Base-by-base conservation (phyloP, 2,329 filamentous ascomycete species). In the Penicillium sp. region DNA sequence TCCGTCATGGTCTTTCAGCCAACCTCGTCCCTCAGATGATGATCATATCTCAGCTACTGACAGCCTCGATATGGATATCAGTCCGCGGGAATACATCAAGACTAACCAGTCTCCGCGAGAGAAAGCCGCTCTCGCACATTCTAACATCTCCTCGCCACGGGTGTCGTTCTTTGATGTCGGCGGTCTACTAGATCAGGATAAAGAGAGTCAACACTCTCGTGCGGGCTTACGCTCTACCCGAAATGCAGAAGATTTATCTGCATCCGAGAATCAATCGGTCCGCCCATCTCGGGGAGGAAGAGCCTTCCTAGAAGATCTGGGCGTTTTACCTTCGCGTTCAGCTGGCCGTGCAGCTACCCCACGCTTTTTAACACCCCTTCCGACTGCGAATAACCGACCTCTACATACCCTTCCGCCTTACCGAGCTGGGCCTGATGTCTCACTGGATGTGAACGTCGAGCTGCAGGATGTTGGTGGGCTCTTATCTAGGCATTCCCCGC, bases 161-260 rank as follows among this genome's bases (percentile, higher is more conserved):
- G 85, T 95, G 5, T 91, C 90, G 0, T 93, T 96, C 72, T 92
- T 93, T 66, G 93, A 96, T 63, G 88, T 92, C 1, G 91, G 91
- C 22, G 90, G 90, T 0, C 76, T 96, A 0, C 77, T 96, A 0
- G 85, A 88, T 5, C 80, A 56, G 52, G 13, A 57, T 3, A 56
- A 44, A n/a, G 48, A 48, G 26, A 46, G 21, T 21, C 52, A 57
- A 41, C 53, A 51, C 11, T 37, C 41, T 24, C 39, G 16, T 33
- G n/a, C 57, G n/a, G 58, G 56, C 48, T 57, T 39, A 19, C 35
- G 35, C n/a, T 3, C 9, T 39, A 39, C 48, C 21, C 11, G 41
- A 56, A 51, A 55, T 13, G n/a, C 53, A 10, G 37, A 39, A 19
- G 35, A 46, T 16, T 39, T 59, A 48, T 52, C 60, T 26, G 3